phyloP scores from a whole-genome alignment of 306 rosid genomes.

The Vigna radiata region DNA sequence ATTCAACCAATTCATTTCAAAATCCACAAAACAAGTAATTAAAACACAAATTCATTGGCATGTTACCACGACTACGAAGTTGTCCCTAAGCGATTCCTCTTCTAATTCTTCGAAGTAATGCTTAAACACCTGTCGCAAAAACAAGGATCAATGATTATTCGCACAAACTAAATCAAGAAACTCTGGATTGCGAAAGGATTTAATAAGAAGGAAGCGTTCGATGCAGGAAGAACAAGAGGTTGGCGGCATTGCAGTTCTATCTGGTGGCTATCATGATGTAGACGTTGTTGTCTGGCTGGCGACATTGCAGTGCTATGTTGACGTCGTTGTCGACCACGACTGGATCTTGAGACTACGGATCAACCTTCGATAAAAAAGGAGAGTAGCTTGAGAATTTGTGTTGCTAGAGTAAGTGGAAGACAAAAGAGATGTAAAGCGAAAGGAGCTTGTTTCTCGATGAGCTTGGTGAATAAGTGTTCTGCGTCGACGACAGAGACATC shows the following conservation, averaged over 20 bases:
- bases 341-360: constrained; percentile 87
- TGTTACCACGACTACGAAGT: constrained; percentile 92
- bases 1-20: constrained; percentile 14
- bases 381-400: not conserved
- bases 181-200: not conserved
- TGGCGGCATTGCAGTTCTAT: constrained; percentile 92
- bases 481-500: constrained; percentile 85
- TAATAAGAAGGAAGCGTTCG: constrained; percentile 49
- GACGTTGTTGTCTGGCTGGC: constrained; percentile 76
- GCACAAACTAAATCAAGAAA: not conserved
- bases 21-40: not conserved
- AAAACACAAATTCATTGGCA: not conserved
- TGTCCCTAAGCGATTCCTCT: constrained; percentile 93
- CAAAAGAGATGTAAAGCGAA: constrained; percentile 9
- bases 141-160: not conserved
- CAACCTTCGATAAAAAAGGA: constrained; percentile 59
- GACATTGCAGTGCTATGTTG: constrained; percentile 45
- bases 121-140: constrained; percentile 75
- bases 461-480: constrained; percentile 89
- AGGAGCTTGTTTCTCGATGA: constrained; percentile 79
- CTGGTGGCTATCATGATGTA: constrained; percentile 84
- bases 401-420: not conserved
- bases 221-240: constrained; percentile 81
- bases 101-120: constrained; percentile 90
- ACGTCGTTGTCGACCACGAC: constrained; percentile 78